Base-by-base conservation (phyloP, 306 rosid species). In the Hippophae rhamnoides region DNA sequence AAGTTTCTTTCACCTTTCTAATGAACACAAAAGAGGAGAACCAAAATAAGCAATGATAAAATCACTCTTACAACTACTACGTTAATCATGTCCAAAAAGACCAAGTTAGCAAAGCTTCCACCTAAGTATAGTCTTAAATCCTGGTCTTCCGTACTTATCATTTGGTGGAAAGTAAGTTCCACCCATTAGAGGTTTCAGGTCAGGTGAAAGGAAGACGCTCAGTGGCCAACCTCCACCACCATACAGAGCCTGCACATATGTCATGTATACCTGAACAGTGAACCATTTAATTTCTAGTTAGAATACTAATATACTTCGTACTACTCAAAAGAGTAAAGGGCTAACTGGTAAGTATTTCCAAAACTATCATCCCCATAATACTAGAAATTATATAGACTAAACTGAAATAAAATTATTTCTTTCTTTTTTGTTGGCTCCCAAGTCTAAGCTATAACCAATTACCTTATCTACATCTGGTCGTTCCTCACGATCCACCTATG, bases 141-240 rank as follows among this genome's bases (percentile, higher is more conserved):
- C 98, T 8, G 89, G 98, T 76, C 88, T 77, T 51, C 95, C 95
- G 51, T 68, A 83, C 75, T 81, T 87, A 73, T 92, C 98, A 9
- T 92, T 86, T 23, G 92, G 96, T 18, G 96, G 96, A 50, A 92
- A 92, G 74, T 92, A 92, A 52, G 98, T 92, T 63, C 98, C 98
- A n/a, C 96, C 98, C 93, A 92, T 83, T 64, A 92, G 78, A 51
- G 98, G 98, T 72, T 87, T 92, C 82, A 87, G 78, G 69, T 92
- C 96, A 43, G 96, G 95, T 11, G 96, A 85, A 72, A 92, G 92
- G 71, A 92, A 92, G 58, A 78, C 95, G 26, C 76, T 83, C 49
- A 92, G 79, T 7, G 98, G 98, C 96, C 98, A 92, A 76, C 98
- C 98, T 65, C 98, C 98, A 74, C 98, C 87, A 43, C 98, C 95